Base-by-base conservation (phyloP, 306 rosid species). In the Acacia confusa region DNA sequence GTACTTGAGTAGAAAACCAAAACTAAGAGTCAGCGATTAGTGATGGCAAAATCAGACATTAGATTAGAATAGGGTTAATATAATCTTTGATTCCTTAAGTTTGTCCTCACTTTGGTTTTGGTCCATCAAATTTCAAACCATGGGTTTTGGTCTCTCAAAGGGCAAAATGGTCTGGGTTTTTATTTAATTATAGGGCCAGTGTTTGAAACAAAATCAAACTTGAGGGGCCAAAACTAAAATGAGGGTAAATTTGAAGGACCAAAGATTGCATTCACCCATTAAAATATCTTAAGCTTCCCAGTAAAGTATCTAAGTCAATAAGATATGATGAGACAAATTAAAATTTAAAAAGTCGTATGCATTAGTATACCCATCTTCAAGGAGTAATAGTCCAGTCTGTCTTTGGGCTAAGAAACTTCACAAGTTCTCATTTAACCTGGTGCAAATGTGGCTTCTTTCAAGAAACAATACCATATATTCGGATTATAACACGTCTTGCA, bases 31-130 rank as follows among this genome's bases (percentile, higher is more conserved):
- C 47, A 16, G 43, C 16, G 30, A 75, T 30, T 52, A 75, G 47
- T 58, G 67, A 43, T 65, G 45, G 41, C 57, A 79, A 77, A 25
- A 41, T 67, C 57, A 84, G 72, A 30, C 43, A 38, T 66, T 72
- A 53, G 30, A 52, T 11, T 82, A 53, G 48, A 61, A 6, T 34
- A 4, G 38, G 38, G 38, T 34, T 34, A 34, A 34, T 34, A 34
- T 4, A 34, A 34, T 34, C 38, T 4, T 34, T 34, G 7, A 1
- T 34, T 7, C 1, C 38, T 34, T 0, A 34, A 34, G 6, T 34
- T 34, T 34, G 7, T 7, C 38, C 7, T 34, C 38, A 4, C 5
- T 34, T 34, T 34, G 6, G 38, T 34, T 34, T 34, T 34, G 0
- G 6, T 34, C 1, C 38, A 32, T 32, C 6, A 34, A 34, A 0